phyloP scores from a whole-genome alignment of 2,329 filamentous ascomycete species.

The Fusarium liriodendri region DNA sequence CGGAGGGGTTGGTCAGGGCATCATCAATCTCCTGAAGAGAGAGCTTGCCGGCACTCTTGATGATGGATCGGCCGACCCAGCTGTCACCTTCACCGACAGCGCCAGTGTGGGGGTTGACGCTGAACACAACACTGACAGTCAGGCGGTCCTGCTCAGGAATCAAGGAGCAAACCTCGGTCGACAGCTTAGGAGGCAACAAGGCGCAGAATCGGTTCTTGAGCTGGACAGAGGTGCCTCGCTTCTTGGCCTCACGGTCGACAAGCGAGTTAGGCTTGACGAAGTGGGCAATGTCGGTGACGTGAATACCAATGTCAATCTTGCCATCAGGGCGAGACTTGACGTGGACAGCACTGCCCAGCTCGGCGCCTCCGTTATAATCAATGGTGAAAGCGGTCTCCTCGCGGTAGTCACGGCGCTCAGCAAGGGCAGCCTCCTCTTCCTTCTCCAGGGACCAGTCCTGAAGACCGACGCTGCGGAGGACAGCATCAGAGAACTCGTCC shows the following conservation, averaged over 20 bases:
- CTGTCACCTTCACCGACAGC: constrained; percentile 84
- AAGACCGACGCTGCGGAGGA: constrained; percentile 90
- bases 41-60: constrained; percentile 90
- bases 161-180: constrained; percentile 88
- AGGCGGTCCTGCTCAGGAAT: constrained; percentile 89
- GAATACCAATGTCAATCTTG: constrained; percentile 92
- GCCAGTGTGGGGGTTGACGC: constrained; percentile 84
- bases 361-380: constrained; percentile 86
- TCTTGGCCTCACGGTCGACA: constrained; percentile 96
- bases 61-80: constrained; percentile 93
- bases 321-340: constrained; percentile 86
- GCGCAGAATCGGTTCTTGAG: constrained; percentile 89
- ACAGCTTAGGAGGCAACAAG: constrained; percentile 88
- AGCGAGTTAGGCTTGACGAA: constrained; percentile 97
- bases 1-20: constrained; percentile 74
- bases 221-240: constrained; percentile 95
- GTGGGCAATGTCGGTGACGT: constrained; percentile 94
- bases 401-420: constrained; percentile 88
- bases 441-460: constrained; percentile 90
- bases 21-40: constrained; percentile 88
- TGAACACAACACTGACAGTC: constrained; percentile 92
- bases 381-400: constrained; percentile 91
- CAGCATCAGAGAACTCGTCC: constrained; percentile 97
- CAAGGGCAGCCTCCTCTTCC: constrained; percentile 80
- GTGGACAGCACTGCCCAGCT: constrained; percentile 93